Evolutionary conservation across 1,139 yeast species (phyloP).

Genomic region (Magnusiomyces paraingens): DNA sequence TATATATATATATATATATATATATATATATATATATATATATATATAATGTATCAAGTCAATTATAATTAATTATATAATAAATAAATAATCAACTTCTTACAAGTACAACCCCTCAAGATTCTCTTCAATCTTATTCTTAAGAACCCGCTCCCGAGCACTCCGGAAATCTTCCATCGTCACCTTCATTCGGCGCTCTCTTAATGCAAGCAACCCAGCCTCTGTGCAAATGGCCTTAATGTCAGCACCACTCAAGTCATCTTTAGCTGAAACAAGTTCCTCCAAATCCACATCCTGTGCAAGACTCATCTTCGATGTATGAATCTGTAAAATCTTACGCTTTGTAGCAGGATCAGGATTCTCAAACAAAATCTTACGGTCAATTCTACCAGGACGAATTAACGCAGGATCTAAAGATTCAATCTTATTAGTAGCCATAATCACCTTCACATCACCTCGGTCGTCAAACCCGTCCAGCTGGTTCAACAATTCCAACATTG

Average conservation of each 20-base stretch:
- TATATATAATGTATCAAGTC: no score
- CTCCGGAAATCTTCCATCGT: slow-evolving; percentile 90
- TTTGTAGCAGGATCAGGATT: slow-evolving; percentile 91
- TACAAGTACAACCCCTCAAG: slow-evolving; percentile 90
- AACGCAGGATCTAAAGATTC: slow-evolving; percentile 96
- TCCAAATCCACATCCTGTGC: slow-evolving; percentile 85
- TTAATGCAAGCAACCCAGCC: slow-evolving; percentile 90
- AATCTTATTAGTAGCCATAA: slow-evolving; percentile 97
- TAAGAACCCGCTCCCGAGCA: slow-evolving; percentile 94
- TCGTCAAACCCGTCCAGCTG: slow-evolving; percentile 98
- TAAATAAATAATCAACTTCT: no score
- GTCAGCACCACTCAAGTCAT: slow-evolving; percentile 96
- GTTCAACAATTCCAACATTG: slow-evolving; percentile 93
- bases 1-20: slow-evolving; percentile 4
- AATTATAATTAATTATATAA: background rate
- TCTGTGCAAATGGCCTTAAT: slow-evolving; percentile 98
- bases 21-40: background rate
- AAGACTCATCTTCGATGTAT: slow-evolving; percentile 90
- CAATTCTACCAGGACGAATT: slow-evolving; percentile 98
- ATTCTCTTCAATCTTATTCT: slow-evolving; percentile 95
- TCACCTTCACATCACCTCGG: slow-evolving; percentile 96
- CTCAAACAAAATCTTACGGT: slow-evolving; percentile 92
- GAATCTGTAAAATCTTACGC: slow-evolving; percentile 87
- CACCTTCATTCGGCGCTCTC: slow-evolving; percentile 98
- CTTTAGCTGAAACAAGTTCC: slow-evolving; percentile 84